A percentile compares a stretch with the other conserved stretches of the same genome.
These are phyloP conservation scores for Penicillium desertorum DNA, from an alignment of 495 filamentous ascomycete genomes.

Conservation along the genomic window DNA sequence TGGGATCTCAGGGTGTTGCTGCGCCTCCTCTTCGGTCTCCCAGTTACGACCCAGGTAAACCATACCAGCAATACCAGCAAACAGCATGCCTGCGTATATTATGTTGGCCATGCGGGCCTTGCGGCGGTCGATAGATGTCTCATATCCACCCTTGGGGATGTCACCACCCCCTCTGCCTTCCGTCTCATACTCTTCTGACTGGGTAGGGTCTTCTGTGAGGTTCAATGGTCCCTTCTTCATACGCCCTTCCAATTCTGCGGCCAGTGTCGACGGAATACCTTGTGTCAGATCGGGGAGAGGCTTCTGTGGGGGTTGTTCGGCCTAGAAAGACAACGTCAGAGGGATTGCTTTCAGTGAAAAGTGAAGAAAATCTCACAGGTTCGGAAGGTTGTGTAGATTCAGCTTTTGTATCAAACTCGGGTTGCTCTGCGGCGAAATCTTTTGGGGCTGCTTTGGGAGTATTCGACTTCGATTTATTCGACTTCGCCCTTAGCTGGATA, in stretches of 20 bases:
- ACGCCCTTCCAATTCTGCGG: constrained; percentile 63
- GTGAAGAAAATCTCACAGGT: constrained; percentile 29
- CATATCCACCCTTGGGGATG: constrained; percentile 79
- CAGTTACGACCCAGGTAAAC: constrained; percentile 83
- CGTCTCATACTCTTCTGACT: constrained; percentile 47
- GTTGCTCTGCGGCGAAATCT: constrained; percentile 43
- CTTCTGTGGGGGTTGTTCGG: constrained; percentile 34
- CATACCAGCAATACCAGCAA: constrained; percentile 50
- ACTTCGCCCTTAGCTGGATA: constrained; percentile 31
- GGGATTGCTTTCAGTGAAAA: neutral
- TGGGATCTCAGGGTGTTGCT: constrained; percentile 64
- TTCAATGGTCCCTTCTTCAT: constrained; percentile 53
- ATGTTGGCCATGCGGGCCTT: constrained; percentile 68
- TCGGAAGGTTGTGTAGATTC: constrained; percentile 35
- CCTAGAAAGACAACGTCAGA: constrained; percentile 30
- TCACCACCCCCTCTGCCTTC: constrained; percentile 54
- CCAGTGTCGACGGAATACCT: constrained; percentile 85
- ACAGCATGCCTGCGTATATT: constrained; percentile 56
- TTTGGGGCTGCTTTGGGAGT: constrained; percentile 16
- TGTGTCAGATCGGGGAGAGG: constrained; percentile 85
- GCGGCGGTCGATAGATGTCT: constrained; percentile 83
- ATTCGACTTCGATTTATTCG: constrained; percentile 22
- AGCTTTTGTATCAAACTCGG: constrained; percentile 45
- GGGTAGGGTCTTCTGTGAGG: constrained; percentile 57
- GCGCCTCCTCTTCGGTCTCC: constrained; percentile 69